Evolutionary conservation across 495 filamentous ascomycete species (phyloP).

Genomic region (Aspergillus taichungensis): DNA sequence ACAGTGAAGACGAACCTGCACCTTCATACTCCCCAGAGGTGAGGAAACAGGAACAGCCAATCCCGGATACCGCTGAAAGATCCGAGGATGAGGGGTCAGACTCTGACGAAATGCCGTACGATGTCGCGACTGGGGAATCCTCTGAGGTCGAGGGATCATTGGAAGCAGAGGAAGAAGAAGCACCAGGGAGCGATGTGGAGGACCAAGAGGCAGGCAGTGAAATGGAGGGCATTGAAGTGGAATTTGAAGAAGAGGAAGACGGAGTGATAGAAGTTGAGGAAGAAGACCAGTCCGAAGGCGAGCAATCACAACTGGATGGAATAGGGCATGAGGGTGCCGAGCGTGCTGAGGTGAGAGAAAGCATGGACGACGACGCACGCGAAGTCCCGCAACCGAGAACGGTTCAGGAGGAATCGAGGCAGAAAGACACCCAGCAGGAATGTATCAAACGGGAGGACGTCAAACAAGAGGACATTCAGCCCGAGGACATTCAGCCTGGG

Average conservation of each 20-base stretch:
- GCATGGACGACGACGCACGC: neutral
- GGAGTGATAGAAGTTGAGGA: neutral
- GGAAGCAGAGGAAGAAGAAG: neutral
- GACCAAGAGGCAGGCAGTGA: too few species aligned
- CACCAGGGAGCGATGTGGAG: too few species aligned
- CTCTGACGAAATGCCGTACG: too few species aligned
- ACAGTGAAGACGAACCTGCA: constrained; percentile 32
- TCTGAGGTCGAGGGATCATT: too few species aligned
- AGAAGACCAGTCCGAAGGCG: neutral
- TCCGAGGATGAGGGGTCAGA: too few species aligned
- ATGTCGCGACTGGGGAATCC: too few species aligned
- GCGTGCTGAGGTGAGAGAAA: constrained; percentile 5
- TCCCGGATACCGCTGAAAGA: too few species aligned
- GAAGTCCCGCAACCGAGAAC: constrained; percentile 8
- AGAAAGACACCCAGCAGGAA: too few species aligned
- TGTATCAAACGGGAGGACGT: too few species aligned
- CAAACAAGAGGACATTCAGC: too few species aligned
- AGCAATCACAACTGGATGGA: constrained; percentile 2
- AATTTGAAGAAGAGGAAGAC: constrained; percentile 3
- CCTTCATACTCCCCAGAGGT: neutral
- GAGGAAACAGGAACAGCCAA: neutral
- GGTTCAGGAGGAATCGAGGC: too few species aligned
- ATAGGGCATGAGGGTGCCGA: constrained; percentile 13
- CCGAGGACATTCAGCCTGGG: too few species aligned
- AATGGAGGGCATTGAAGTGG: neutral